Percentiles rank a stretch among this genome's conserved stretches.
phyloP scores from a whole-genome alignment of 768 basidiomycete species.

The Hypholoma sublateritium region DNA sequence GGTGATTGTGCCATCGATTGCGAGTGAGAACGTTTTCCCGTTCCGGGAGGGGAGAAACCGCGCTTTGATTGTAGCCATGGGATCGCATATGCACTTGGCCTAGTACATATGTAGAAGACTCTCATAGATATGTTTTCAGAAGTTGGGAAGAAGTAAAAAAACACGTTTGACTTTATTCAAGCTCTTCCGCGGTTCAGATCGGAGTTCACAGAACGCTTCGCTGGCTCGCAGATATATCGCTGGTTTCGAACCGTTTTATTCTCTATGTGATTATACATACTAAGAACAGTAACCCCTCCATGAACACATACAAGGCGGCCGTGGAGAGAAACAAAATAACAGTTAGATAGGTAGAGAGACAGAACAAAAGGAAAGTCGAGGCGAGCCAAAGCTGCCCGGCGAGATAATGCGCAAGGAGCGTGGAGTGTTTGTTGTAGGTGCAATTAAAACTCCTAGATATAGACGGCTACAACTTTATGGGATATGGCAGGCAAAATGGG shows the following conservation, averaged over 20 bases:
- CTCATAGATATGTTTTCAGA: not conserved
- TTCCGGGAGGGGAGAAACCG: not conserved
- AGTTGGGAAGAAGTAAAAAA: not conserved
- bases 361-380: constrained; percentile 5
- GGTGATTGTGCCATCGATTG: not conserved
- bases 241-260: constrained; percentile 31
- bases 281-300: constrained; percentile 30
- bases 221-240: not conserved
- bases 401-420: constrained; percentile 17
- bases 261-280: constrained; percentile 43
- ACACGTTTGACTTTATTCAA: too few relatives aligned
- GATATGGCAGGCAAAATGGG: constrained; percentile 13
- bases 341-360: constrained; percentile 28
- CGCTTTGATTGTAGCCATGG: constrained; percentile 3
- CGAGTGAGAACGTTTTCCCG: not conserved
- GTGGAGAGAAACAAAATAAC: constrained; percentile 32
- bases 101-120: not conserved
- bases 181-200: not conserved
- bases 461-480: constrained; percentile 19
- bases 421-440: constrained; percentile 11
- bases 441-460: constrained; percentile 21
- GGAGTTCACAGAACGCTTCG: not conserved
- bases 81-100: not conserved
- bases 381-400: constrained; percentile 3
- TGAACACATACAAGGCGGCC: constrained; percentile 26